Conservation (phyloP, 352 stramenopile species). For the Phytophthora ohioensis region DNA sequence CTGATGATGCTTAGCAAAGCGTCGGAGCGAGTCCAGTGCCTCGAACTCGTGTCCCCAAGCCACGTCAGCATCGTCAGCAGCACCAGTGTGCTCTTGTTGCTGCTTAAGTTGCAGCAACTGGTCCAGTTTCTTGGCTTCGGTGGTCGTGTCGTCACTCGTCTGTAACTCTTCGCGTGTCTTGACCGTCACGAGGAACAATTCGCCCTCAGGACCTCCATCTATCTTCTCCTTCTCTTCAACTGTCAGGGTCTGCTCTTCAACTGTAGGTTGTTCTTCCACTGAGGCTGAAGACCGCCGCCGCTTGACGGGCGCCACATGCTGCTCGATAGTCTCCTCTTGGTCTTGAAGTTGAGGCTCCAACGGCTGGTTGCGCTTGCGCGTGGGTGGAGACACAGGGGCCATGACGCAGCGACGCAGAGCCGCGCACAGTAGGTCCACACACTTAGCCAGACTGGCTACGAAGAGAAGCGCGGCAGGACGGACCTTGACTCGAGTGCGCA, state of each 20-base stretch:
- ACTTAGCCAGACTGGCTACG: constrained; percentile 32
- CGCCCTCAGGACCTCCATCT: constrained; percentile 61
- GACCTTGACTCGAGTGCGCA: neutral
- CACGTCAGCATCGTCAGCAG: constrained; percentile 28
- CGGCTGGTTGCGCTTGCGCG: constrained; percentile 38
- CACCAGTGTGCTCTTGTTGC: neutral
- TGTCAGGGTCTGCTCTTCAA: constrained; percentile 9
- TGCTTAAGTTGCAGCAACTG: constrained; percentile 41
- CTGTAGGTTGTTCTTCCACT: constrained; percentile 15
- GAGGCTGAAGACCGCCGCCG: constrained; percentile 38
- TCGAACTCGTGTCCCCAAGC: constrained; percentile 54
- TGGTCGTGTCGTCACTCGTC: constrained; percentile 40
- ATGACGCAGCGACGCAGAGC: constrained; percentile 44
- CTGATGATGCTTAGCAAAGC: constrained; percentile 50
- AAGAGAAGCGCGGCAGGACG: neutral
- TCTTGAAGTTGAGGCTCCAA: constrained; percentile 7
- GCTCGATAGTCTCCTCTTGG: constrained; percentile 29
- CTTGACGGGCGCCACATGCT: constrained; percentile 38
- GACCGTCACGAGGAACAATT: constrained; percentile 70
- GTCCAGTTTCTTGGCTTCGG: constrained; percentile 45
- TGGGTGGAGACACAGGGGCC: constrained; percentile 17
- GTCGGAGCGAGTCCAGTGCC: constrained; percentile 54
- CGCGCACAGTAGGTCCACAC: constrained; percentile 30
- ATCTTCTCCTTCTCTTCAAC: constrained; percentile 38
- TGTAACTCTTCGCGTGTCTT: constrained; percentile 53